Conservation (phyloP, 2,329 filamentous ascomycete genomes). For the Beauveria bassiana region DNA sequence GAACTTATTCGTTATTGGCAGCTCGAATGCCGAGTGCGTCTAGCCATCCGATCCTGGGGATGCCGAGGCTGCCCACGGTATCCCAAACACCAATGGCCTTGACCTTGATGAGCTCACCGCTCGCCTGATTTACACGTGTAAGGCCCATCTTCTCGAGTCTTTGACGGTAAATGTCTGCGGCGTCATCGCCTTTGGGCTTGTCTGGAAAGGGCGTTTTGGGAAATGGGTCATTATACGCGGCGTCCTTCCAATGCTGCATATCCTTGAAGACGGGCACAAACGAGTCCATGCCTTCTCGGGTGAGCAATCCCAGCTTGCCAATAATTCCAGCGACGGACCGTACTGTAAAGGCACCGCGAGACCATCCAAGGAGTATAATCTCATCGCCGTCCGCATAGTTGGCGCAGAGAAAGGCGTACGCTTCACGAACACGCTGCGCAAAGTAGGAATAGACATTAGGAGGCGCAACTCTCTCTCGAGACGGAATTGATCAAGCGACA, state of each 20-base stretch:
- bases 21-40: slow-evolving; percentile 38
- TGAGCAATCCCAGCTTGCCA: slow-evolving; percentile 41
- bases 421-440: slow-evolving; percentile 46
- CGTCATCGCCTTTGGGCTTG: slow-evolving; percentile 39
- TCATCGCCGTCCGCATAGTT: slow-evolving; percentile 54
- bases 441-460: slow-evolving; percentile 6
- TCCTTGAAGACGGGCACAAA: slow-evolving; percentile 51
- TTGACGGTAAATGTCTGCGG: slow-evolving; percentile 34
- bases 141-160: slow-evolving; percentile 35
- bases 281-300: slow-evolving; percentile 42
- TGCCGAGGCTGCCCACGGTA: slow-evolving; percentile 35
- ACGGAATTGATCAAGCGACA: background rate
- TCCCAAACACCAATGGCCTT: slow-evolving; percentile 41
- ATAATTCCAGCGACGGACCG: slow-evolving; percentile 50
- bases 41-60: slow-evolving; percentile 39
- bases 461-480: too few species aligned
- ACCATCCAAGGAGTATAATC: slow-evolving; percentile 50
- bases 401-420: slow-evolving; percentile 54
- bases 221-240: slow-evolving; percentile 38
- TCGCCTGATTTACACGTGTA: slow-evolving; percentile 31
- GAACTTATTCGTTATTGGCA: slow-evolving; percentile 39
- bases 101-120: slow-evolving; percentile 36
- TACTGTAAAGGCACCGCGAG: slow-evolving; percentile 50
- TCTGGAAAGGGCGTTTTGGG: slow-evolving; percentile 37
- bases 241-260: slow-evolving; percentile 44